These are phyloP conservation scores for Trichoderma lentiforme DNA, from an alignment of 2,329 filamentous ascomycete genomes.

Conservation along the genomic window DNA sequence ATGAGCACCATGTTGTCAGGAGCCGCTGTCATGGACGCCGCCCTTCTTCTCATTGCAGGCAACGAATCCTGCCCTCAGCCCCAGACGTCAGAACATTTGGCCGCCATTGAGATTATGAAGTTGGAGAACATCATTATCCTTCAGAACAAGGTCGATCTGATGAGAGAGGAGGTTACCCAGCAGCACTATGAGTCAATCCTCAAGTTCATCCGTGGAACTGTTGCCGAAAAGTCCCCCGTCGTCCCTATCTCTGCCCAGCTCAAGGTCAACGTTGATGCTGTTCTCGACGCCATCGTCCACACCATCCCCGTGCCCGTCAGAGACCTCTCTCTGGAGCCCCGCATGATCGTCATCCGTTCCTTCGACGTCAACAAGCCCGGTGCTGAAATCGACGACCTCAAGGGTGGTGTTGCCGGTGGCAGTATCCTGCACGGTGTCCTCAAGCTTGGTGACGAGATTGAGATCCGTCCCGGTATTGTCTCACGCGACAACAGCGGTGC, in stretches of 20 bases:
- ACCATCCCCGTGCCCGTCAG: conserved; percentile 89
- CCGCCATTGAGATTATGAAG: conserved; percentile 99
- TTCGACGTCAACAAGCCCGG: conserved; percentile 99
- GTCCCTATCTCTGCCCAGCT: conserved; percentile 97
- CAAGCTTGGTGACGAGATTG: conserved; percentile 96
- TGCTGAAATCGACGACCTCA: conserved; percentile 96
- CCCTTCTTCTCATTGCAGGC: conserved; percentile 90
- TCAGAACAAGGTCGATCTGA: conserved; percentile 98
- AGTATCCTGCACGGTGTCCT: conserved; percentile 94
- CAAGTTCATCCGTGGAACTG: conserved; percentile 97
- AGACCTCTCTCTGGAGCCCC: conserved; percentile 87
- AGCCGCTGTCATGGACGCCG: conserved; percentile 98
- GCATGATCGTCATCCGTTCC: conserved; percentile 99
- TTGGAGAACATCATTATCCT: conserved; percentile 99
- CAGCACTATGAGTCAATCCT: conserved; percentile 95
- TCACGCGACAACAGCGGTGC: conserved; percentile 90
- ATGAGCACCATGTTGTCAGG: conserved; percentile 99
- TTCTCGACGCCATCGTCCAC: conserved; percentile 93
- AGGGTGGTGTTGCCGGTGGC: conserved; percentile 97
- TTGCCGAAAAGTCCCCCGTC: conserved; percentile 90
- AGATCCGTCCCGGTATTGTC: conserved; percentile 98
- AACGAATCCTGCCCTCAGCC: conserved; percentile 98
- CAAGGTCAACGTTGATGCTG: conserved; percentile 99
- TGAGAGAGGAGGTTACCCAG: conserved; percentile 91
- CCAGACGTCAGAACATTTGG: conserved; percentile 97